These are phyloP conservation scores for Cladophialophora bantiana DNA, from an alignment of 2,329 filamentous ascomycete genomes.

Conservation along the genomic window DNA sequence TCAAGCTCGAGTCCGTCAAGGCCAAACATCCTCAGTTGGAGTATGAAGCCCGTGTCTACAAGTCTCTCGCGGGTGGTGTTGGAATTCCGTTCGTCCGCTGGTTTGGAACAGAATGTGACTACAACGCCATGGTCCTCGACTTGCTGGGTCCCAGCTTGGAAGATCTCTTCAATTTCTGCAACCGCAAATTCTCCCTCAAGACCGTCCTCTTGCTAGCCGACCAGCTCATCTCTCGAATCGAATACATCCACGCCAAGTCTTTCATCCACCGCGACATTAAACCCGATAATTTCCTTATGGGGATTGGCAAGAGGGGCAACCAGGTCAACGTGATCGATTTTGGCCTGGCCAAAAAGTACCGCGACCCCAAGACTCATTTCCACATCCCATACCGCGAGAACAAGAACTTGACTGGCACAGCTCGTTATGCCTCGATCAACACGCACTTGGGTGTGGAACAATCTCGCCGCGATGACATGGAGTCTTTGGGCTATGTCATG, in stretches of 20 bases:
- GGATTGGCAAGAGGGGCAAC: slow-evolving; percentile 98
- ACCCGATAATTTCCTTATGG: slow-evolving; percentile 99
- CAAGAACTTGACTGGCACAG: slow-evolving; percentile 99
- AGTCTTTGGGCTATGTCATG: slow-evolving; percentile 98
- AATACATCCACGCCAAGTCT: slow-evolving; percentile 99
- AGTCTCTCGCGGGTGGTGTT: slow-evolving; percentile 89
- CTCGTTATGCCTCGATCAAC: slow-evolving; percentile 98
- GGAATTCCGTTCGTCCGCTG: slow-evolving; percentile 98
- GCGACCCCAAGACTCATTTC: slow-evolving; percentile 99
- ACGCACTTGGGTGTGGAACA: slow-evolving; percentile 98
- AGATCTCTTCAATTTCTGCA: slow-evolving; percentile 99
- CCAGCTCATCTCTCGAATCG: slow-evolving; percentile 97
- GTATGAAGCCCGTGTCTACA: slow-evolving; percentile 93
- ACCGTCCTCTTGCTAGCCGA: slow-evolving; percentile 95
- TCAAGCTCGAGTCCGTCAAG: slow-evolving; percentile 99
- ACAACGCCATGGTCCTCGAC: slow-evolving; percentile 99
- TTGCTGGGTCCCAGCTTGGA: slow-evolving; percentile 94
- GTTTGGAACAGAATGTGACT: slow-evolving; percentile 99
- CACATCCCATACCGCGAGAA: slow-evolving; percentile 99
- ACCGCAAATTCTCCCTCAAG: slow-evolving; percentile 99
- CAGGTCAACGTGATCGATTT: slow-evolving; percentile 99
- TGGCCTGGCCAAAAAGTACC: slow-evolving; percentile 98
- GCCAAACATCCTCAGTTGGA: slow-evolving; percentile 99
- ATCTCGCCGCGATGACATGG: slow-evolving; percentile 99
- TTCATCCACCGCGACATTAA: slow-evolving; percentile 99